Conservation (phyloP, 2,329 filamentous ascomycete genomes). For the Diaporthe citri region DNA sequence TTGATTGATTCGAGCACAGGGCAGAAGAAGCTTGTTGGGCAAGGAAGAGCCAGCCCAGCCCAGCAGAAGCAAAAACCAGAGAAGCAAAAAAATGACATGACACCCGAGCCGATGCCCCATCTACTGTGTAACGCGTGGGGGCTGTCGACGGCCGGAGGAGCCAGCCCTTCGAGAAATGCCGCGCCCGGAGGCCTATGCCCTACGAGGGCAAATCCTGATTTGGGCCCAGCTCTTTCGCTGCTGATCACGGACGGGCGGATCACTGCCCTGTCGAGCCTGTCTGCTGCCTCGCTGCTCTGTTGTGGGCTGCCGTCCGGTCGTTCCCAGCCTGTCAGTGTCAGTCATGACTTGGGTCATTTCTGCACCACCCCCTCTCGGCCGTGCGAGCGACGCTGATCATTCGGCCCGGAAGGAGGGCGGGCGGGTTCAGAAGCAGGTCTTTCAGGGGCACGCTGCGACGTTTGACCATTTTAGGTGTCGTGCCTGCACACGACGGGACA, state of each 20-base stretch:
- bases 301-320: conserved; percentile 10
- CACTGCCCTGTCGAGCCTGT: not conserved
- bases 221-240: not conserved
- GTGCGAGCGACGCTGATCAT: conserved; percentile 24
- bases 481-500: conserved; percentile 12
- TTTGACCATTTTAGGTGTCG: conserved; percentile 26
- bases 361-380: not conserved
- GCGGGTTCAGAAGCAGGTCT: not conserved
- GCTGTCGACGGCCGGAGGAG: not conserved
- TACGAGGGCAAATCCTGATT: conserved; percentile 30
- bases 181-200: conserved; percentile 19
- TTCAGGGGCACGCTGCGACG: conserved; percentile 29
- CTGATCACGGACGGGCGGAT: conserved; percentile 31
- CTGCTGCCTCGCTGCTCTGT: not conserved
- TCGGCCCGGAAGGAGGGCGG: conserved; percentile 10
- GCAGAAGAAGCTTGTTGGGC: conserved; percentile 2
- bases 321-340: conserved; percentile 10
- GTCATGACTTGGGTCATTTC: conserved; percentile 24
- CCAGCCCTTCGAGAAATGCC: conserved; percentile 25
- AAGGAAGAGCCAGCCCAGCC: not conserved
- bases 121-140: conserved; percentile 1
- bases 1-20: not conserved
- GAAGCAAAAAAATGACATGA: conserved; percentile 19
- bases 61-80: conserved; percentile 1
- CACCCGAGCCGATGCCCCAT: conserved; percentile 16